phyloP scores from a whole-genome alignment of 192 early-diverging fungal species.

The Backusella sp. region DNA sequence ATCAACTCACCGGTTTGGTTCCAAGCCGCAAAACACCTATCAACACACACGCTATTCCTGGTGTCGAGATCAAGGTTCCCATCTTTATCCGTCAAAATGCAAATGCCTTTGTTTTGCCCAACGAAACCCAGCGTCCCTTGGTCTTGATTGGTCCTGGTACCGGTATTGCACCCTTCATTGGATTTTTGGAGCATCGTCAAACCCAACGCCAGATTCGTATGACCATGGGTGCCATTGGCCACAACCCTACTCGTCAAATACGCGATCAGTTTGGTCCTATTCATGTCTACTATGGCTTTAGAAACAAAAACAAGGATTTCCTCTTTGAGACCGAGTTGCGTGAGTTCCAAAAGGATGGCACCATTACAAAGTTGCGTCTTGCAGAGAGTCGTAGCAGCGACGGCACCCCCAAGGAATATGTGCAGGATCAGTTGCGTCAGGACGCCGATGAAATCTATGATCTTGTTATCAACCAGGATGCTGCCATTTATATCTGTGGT shows the following conservation, averaged over 20 bases:
- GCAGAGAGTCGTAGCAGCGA: constrained; percentile 65
- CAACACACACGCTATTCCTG: neutral
- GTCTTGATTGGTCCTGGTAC: constrained; percentile 93
- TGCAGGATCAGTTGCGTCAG: constrained; percentile 77
- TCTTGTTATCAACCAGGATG: constrained; percentile 57
- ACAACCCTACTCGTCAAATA: constrained; percentile 27
- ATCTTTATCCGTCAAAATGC: constrained; percentile 59
- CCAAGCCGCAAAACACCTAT: neutral
- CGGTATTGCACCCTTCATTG: constrained; percentile 92
- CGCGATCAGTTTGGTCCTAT: constrained; percentile 50
- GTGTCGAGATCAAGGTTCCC: constrained; percentile 15
- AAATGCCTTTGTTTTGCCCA: constrained; percentile 69
- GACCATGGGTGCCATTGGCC: constrained; percentile 30
- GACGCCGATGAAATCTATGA: constrained; percentile 55
- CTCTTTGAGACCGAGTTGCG: constrained; percentile 68
- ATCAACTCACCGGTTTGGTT: constrained; percentile 51
- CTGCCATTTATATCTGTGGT: constrained; percentile 77
- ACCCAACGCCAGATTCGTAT: constrained; percentile 41
- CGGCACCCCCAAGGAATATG: constrained; percentile 69
- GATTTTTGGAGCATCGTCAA: constrained; percentile 81
- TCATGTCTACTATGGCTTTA: constrained; percentile 84
- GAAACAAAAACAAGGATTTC: constrained; percentile 64
- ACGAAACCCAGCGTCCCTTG: constrained; percentile 57
- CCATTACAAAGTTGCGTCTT: constrained; percentile 57
- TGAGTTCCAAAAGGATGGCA: constrained; percentile 42